Conservation (phyloP, 2,329 filamentous ascomycete genomes). For the Cytospora piceae region DNA sequence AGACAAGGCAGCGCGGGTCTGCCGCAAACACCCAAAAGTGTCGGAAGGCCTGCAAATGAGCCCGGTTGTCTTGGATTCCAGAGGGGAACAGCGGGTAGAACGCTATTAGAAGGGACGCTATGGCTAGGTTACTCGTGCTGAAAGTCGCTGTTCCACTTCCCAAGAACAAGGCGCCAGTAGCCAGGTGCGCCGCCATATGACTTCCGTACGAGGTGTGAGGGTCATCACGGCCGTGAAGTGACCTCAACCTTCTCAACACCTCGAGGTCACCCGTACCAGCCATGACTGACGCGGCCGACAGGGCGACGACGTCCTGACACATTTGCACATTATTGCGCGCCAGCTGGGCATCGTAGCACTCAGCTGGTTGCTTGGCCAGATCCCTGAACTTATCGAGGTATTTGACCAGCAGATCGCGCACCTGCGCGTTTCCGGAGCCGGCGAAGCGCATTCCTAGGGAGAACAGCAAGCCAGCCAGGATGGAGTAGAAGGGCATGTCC, state of each 20-base stretch:
- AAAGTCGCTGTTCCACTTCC: conserved; percentile 93
- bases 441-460: conserved; percentile 74
- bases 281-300: conserved; percentile 89
- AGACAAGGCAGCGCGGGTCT: conserved; percentile 85
- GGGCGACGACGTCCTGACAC: conserved; percentile 85
- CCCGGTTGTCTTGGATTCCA: conserved; percentile 88
- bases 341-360: conserved; percentile 80
- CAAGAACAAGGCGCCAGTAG: conserved; percentile 87
- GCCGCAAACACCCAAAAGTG: conserved; percentile 96
- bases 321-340: conserved; percentile 82
- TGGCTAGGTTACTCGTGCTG: conserved; percentile 82
- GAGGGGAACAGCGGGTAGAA: conserved; percentile 94
- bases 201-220: conserved; percentile 87
- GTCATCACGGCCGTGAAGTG: conserved; percentile 85
- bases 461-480: conserved; percentile 86
- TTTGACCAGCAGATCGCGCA: conserved; percentile 79
- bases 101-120: conserved; percentile 82
- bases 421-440: conserved; percentile 69
- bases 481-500: conserved; percentile 91
- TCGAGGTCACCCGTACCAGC: conserved; percentile 89
- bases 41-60: conserved; percentile 92
- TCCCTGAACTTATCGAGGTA: conserved; percentile 88
- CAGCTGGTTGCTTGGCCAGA: conserved; percentile 64
- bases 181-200: conserved; percentile 89
- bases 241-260: conserved; percentile 82